A percentile compares a stretch with the other conserved stretches of the same genome.
phyloP scores from a whole-genome alignment of 441 rosid genomes.

The Adansonia madagascariensis region DNA sequence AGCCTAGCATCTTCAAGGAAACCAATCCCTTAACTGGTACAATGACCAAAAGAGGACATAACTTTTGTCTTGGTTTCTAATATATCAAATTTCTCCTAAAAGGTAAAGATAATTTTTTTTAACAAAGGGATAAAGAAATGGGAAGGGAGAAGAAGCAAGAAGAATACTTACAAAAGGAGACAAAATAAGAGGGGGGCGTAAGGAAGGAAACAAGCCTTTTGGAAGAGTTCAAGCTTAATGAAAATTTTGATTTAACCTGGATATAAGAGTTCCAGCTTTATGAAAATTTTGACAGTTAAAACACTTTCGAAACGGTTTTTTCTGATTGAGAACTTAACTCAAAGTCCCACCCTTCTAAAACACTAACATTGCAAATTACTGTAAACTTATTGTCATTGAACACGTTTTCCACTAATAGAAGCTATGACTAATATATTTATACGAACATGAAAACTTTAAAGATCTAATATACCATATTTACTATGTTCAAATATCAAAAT shows the following conservation, averaged over 20 bases:
- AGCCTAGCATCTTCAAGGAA: neutral
- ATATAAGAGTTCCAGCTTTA: neutral
- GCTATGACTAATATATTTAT: neutral
- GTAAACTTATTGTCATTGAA: neutral
- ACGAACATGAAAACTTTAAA: neutral
- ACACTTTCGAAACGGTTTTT: neutral
- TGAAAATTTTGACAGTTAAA: neutral
- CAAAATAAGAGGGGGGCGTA: no score
- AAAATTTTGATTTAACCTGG: neutral
- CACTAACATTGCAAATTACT: slow-evolving; percentile 3
- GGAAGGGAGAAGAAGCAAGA: no score
- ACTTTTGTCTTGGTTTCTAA: neutral
- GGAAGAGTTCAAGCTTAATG: no score
- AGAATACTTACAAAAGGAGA: no score
- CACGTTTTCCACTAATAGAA: neutral
- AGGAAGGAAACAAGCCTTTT: no score
- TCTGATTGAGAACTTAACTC: neutral
- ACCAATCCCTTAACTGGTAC: neutral
- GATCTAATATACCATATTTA: neutral
- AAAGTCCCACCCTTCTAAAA: neutral
- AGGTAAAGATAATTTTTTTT: no score
- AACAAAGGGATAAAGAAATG: no score
- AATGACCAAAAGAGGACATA: neutral
- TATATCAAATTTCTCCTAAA: no score
- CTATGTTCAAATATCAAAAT: slow-evolving; percentile 1